phyloP scores from a whole-genome alignment of 164 flowering plant genomes.

The Magnolia sinica region DNA sequence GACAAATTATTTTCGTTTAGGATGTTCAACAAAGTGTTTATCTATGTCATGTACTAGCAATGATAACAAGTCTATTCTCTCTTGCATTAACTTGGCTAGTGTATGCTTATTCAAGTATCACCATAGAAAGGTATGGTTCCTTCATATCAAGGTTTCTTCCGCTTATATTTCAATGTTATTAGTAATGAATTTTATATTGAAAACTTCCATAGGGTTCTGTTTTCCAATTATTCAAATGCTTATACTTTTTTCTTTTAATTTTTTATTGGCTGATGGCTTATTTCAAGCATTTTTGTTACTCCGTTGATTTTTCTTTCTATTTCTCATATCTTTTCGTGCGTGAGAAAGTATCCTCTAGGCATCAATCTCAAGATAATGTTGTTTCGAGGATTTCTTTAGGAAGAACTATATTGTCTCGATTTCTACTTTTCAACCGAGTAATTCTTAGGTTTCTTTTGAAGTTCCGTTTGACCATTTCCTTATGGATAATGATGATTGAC shows the following conservation, averaged over 20 bases:
- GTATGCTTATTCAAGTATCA: constrained; percentile 25
- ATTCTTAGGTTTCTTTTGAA: not conserved
- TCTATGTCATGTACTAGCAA: constrained; percentile 25
- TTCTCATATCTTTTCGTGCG: no score
- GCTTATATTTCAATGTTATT: not conserved
- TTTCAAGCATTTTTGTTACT: no score
- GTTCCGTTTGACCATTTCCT: not conserved
- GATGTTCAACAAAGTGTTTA: constrained; percentile 24
- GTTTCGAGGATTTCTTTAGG: no score
- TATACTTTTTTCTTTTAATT: not conserved
- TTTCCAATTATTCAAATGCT: not conserved
- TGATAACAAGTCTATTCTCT: constrained; percentile 25
- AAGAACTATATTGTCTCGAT: no score
- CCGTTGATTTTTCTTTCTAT: no score
- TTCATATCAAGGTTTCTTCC: constrained; percentile 1
- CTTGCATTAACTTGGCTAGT: constrained; percentile 26
- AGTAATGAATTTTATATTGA: not conserved
- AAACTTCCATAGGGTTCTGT: not conserved
- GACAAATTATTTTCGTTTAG: constrained; percentile 21
- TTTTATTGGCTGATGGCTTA: no score
- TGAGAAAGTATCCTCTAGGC: no score
- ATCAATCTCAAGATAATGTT: no score
- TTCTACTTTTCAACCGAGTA: no score
- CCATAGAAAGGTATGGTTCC: constrained; percentile 24
- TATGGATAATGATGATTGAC: no score